phyloP scores from a whole-genome alignment of 106 monocot species.

The Platanthera zijinensis region DNA sequence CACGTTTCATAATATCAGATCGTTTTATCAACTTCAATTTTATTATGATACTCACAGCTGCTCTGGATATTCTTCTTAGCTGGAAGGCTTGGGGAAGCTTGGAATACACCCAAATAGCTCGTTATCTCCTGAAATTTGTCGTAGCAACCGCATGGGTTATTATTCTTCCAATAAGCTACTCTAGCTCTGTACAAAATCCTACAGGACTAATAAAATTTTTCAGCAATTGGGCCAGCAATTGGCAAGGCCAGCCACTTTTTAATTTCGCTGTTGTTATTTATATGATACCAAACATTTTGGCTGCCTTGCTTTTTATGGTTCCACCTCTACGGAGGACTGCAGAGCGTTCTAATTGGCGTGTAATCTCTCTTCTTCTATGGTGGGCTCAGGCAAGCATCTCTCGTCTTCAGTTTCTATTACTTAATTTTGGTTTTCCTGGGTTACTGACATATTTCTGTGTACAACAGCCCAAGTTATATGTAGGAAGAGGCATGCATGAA shows the following conservation, averaged over 20 bases:
- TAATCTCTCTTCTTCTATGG: slow-evolving; percentile 72
- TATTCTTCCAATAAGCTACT: slow-evolving; percentile 73
- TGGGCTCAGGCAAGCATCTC: slow-evolving; percentile 72
- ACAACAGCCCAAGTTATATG: slow-evolving; percentile 77
- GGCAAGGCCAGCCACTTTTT: slow-evolving; percentile 63
- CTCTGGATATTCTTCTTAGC: slow-evolving; percentile 82
- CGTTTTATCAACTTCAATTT: neutral
- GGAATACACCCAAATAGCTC: slow-evolving; percentile 66
- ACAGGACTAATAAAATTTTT: slow-evolving; percentile 78
- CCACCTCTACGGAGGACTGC: slow-evolving; percentile 51
- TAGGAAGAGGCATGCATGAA: slow-evolving; percentile 98
- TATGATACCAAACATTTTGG: slow-evolving; percentile 84
- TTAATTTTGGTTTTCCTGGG: neutral
- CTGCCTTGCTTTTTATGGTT: slow-evolving; percentile 77
- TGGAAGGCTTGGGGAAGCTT: slow-evolving; percentile 97
- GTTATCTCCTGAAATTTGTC: slow-evolving; percentile 76
- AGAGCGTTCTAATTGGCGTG: slow-evolving; percentile 64
- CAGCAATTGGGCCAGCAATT: slow-evolving; percentile 69
- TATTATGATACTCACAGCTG: slow-evolving; percentile 33
- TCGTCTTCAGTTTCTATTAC: neutral
- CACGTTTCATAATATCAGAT: neutral
- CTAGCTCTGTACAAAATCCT: slow-evolving; percentile 78
- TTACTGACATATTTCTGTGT: neutral
- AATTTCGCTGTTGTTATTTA: slow-evolving; percentile 78
- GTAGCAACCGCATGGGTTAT: slow-evolving; percentile 82